Base-by-base conservation (phyloP, 176 grass and related monocot genomes). In the Zea luxurians region DNA sequence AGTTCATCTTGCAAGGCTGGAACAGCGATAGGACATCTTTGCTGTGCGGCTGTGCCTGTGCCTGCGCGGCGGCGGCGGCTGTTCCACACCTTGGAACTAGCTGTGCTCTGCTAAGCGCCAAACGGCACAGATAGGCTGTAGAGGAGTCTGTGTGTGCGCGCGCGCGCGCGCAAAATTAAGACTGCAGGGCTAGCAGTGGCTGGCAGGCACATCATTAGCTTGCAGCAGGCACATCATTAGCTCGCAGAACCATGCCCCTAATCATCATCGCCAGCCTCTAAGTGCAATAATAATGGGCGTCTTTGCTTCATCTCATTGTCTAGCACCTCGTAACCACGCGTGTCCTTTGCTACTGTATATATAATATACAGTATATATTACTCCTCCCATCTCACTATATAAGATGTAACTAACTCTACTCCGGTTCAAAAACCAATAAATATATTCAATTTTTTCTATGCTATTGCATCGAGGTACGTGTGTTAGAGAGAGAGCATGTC, bases 231-330 rank as follows among this genome's bases (percentile, higher is more conserved):
- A 20, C 66, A 78, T 72, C 67, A 66, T 72, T 85, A 72, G 67
- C 58, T 72, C 66, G 8, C 69, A 13, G 38, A 82, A 55, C 12
- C 8, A 64, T 38, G 10, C 3, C 44, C 54, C 59, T 66, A 79
- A 83, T 79, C 63, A 75, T 88, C 75, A 57, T 68, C 54, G 18
- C 46, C 61, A 42, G 63, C 57, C 20, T 63, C 61, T 85, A 35
- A 27, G 27, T 27, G 27, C 27, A 27, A 27, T 27, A 27, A 27
- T 20, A 66, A 76, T 18, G n/a, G 37, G 38, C 20, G 27, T 27
- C 27, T 27, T 27, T 27, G 66, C 10, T 15, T 20, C 18, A 20
- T 2, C 59, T 27, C 12, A 43, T 34, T 34, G 64, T 77, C 50
- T 68, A 10, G 43, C 42, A 62, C 18, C 13, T 2, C 27, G 27